A percentile compares a stretch with the other conserved stretches of the same genome.
These are phyloP conservation scores for Lichtheimia ornata DNA, from an alignment of 371 early-diverging fungal genomes.

Conservation along the genomic window DNA sequence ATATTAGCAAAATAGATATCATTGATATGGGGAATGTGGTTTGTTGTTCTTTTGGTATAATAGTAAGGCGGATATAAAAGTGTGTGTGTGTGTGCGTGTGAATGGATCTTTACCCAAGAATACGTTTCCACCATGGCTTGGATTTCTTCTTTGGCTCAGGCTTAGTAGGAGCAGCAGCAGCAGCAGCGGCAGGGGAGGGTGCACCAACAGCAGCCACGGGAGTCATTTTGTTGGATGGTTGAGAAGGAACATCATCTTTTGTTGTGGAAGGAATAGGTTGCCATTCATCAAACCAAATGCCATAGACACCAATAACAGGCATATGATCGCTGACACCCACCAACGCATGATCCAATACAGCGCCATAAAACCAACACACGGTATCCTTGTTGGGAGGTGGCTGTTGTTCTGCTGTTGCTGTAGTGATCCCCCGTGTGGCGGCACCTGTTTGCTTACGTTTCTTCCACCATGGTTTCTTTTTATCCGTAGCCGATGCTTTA, in stretches of 20 bases:
- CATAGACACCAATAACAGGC: constrained; percentile 63
- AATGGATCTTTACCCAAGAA: not conserved
- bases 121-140: not conserved
- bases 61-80: too few species aligned
- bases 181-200: not conserved
- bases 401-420: constrained; percentile 1
- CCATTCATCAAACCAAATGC: constrained; percentile 52
- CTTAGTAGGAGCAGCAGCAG: not conserved
- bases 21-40: too few species aligned
- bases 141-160: not conserved
- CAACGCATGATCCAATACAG: constrained; percentile 32
- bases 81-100: too few species aligned
- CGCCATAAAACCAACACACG: constrained; percentile 37
- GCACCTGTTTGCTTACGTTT: constrained; percentile 2
- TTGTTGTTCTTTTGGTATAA: too few species aligned
- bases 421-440: not conserved
- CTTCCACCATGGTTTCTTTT: constrained; percentile 10
- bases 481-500: not conserved
- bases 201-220: too few species aligned
- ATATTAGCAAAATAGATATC: too few species aligned
- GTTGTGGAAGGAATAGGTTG: not conserved
- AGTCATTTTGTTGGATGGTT: too few species aligned
- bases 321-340: constrained; percentile 55
- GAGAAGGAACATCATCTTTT: not conserved
- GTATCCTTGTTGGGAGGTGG: constrained; percentile 15